phyloP scores from a whole-genome alignment of 2,329 filamentous ascomycete species.

The Diaporthe citriasiana region DNA sequence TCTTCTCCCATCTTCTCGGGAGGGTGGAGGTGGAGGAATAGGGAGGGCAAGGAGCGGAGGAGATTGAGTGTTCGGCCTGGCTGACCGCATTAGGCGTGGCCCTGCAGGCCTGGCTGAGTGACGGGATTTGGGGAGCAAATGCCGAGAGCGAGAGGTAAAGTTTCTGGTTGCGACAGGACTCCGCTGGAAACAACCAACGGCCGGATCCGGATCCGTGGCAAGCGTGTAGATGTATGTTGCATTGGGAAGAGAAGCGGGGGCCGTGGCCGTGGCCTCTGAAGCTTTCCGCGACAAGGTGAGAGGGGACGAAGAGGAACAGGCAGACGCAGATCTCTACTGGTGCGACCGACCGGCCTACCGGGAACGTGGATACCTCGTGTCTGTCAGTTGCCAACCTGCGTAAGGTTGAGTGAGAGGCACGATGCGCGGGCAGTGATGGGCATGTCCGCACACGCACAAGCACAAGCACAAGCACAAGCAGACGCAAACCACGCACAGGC shows the following conservation, averaged over 20 bases:
- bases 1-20: background rate
- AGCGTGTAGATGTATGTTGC: constrained; percentile 2
- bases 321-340: constrained; percentile 5
- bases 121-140: constrained; percentile 30
- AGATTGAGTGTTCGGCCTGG: constrained; percentile 9
- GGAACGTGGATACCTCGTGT: constrained; percentile 33
- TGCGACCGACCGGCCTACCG: background rate
- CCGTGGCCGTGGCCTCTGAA: background rate
- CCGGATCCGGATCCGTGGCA: constrained; percentile 27
- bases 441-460: background rate
- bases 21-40: background rate
- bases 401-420: constrained; percentile 14
- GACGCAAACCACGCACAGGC: background rate
- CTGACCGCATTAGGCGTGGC: constrained; percentile 28
- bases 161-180: constrained; percentile 8
- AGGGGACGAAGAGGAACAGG: background rate
- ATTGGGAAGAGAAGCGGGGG: background rate
- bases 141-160: constrained; percentile 1
- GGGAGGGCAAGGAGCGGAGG: background rate
- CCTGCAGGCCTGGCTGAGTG: constrained; percentile 9
- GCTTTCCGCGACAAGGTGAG: background rate
- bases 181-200: background rate
- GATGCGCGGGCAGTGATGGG: constrained; percentile 5
- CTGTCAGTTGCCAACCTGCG: constrained; percentile 35
- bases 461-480: background rate